These are phyloP conservation scores for Lophium mytilinum DNA, from an alignment of 495 filamentous ascomycete genomes.

Conservation along the genomic window DNA sequence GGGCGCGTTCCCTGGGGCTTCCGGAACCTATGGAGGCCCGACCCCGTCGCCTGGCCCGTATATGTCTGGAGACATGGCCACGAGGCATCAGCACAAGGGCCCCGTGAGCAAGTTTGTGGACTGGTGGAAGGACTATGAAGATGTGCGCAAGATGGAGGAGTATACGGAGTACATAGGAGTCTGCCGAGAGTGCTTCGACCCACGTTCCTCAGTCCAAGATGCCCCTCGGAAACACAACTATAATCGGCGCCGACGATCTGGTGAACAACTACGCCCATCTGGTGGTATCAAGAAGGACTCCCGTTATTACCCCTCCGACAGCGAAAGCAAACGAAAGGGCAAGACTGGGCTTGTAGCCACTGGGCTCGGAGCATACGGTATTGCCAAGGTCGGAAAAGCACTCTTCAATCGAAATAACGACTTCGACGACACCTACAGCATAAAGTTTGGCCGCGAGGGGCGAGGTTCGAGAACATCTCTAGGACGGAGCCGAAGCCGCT, in stretches of 20 bases:
- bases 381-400: conserved; percentile 42
- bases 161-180: conserved; percentile 66
- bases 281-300: conserved; percentile 25
- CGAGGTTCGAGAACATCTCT: conserved; percentile 29
- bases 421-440: conserved; percentile 53
- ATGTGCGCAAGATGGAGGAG: conserved; percentile 61
- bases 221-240: conserved; percentile 61
- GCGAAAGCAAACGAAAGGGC: conserved; percentile 42
- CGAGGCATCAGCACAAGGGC: conserved; percentile 37
- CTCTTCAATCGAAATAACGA: conserved; percentile 45
- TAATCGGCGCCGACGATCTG: conserved; percentile 22
- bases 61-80: conserved; percentile 17
- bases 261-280: conserved; percentile 18
- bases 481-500: conserved; percentile 33
- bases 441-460: conserved; percentile 41
- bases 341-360: conserved; percentile 46
- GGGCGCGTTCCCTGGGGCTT: conserved; percentile 8
- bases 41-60: conserved; percentile 7
- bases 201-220: conserved; percentile 48
- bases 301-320: conserved; percentile 13
- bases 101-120: conserved; percentile 51
- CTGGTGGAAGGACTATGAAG: conserved; percentile 61
- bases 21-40: not conserved
- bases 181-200: conserved; percentile 61
- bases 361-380: conserved; percentile 41